Conservation (phyloP, 2,329 filamentous ascomycete genomes). For the Plenodomus biglobosus region DNA sequence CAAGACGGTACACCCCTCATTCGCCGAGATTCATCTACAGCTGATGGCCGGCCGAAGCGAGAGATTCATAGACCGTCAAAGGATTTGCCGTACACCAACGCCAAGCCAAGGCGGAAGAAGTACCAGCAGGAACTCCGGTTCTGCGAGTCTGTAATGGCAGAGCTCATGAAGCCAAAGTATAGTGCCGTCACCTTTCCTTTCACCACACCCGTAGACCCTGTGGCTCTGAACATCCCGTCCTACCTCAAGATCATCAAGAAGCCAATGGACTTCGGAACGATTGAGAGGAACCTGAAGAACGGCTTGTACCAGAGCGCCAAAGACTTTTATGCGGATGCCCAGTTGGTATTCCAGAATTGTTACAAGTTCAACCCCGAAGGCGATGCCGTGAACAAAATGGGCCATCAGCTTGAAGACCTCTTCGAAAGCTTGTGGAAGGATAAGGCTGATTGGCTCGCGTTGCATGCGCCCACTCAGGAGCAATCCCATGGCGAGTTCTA, state of each 20-base stretch:
- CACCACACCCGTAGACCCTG: conserved; percentile 82
- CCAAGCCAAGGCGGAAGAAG: conserved; percentile 88
- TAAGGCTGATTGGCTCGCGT: conserved; percentile 79
- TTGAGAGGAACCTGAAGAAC: conserved; percentile 71
- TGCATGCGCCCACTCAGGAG: conserved; percentile 68
- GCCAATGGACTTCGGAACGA: conserved; percentile 92
- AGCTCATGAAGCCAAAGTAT: conserved; percentile 76
- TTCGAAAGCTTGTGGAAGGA: conserved; percentile 76
- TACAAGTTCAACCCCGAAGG: conserved; percentile 85
- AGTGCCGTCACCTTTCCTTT: conserved; percentile 71
- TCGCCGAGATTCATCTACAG: conserved; percentile 78
- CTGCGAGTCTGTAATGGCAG: conserved; percentile 76
- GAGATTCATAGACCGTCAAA: conserved; percentile 89
- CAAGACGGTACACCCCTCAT: conserved; percentile 79
- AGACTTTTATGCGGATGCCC: conserved; percentile 82
- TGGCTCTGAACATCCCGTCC: conserved; percentile 87
- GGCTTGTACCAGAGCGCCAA: conserved; percentile 80
- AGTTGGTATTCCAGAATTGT: conserved; percentile 85
- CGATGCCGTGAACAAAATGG: conserved; percentile 72
- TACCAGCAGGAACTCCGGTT: conserved; percentile 87
- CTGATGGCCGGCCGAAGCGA: conserved; percentile 82
- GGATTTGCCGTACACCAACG: conserved; percentile 82
- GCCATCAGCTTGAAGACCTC: conserved; percentile 70
- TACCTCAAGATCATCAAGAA: conserved; percentile 95
- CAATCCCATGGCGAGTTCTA: conserved; percentile 58